Evolutionary conservation across 345 rosid species (phyloP).

Genomic region (Turritis glabra): DNA sequence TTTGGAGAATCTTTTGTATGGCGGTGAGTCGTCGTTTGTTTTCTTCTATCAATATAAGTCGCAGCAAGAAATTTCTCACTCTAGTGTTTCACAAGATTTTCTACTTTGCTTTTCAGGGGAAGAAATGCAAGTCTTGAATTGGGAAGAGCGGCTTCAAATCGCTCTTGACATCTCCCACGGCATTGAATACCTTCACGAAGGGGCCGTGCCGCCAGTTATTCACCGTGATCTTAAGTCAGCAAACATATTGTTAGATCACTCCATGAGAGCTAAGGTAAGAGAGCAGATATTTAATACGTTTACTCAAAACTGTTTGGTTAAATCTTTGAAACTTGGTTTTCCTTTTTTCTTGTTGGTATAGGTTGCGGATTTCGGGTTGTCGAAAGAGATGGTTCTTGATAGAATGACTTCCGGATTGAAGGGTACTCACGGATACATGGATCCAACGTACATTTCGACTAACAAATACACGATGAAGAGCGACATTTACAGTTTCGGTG

Average conservation of each 20-base stretch:
- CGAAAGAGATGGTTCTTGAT: slow-evolving; percentile 81
- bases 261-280: slow-evolving; percentile 90
- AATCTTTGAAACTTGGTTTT: neutral
- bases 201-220: slow-evolving; percentile 93
- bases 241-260: slow-evolving; percentile 78
- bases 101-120: slow-evolving; percentile 46
- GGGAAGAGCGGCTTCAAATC: slow-evolving; percentile 87
- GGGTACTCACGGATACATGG: slow-evolving; percentile 95
- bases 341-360: slow-evolving; percentile 11
- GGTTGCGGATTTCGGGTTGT: slow-evolving; percentile 98
- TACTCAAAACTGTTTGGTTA: slow-evolving; percentile 1
- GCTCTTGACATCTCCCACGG: slow-evolving; percentile 92
- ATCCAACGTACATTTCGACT: slow-evolving; percentile 77
- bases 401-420: slow-evolving; percentile 76
- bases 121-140: slow-evolving; percentile 49
- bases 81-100: slow-evolving; percentile 5
- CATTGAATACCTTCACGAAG: slow-evolving; percentile 93
- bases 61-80: neutral
- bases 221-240: slow-evolving; percentile 98
- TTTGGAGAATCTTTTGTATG: slow-evolving; percentile 71
- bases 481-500: slow-evolving; percentile 88
- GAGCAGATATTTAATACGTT: neutral
- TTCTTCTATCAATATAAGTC: neutral
- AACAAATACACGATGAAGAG: slow-evolving; percentile 84
- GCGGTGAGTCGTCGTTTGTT: slow-evolving; percentile 48